Evolutionary conservation across 2,329 filamentous ascomycete genomes (phyloP), one percentile per base, ranked within the genome.

Genomic region (Claviceps digitariae): DNA sequence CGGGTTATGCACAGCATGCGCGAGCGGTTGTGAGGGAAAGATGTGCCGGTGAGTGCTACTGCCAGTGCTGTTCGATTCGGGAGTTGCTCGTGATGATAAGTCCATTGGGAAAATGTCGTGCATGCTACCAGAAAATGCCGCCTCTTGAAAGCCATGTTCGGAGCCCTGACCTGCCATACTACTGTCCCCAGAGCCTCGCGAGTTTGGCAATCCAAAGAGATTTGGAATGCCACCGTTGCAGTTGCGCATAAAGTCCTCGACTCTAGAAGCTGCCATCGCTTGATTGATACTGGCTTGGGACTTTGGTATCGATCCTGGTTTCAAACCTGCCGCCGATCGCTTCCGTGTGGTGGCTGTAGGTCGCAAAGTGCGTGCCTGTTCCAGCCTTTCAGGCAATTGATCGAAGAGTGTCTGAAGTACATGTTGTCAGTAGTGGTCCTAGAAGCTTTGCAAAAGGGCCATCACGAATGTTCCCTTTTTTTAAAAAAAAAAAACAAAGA

Each of bases 381-480:
- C 84, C 36, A 94, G 72, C 54, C 78, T 78, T 50, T 86, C 83
- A 1, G 90, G 89, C 1, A 97, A 70, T 63, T 90, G 82, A 56
- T 93, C 87, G 65, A 97, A 96, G 8, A 96, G 76, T 49, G 76
- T 76, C 87, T 93, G 34, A 48, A 41, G 46, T 52, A 34, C 40
- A 20, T 10, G 8, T 31, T 31, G 45, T 60, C 40, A 61, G 43
- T 54, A 38, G 21, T 23, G 17, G 8, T 13, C 25, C 34, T 49
- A 2, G 23, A 41, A 6, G 10, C 7, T 50, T 27, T 41, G 9
- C 17, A 38, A n/a, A n/a, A 8, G 36, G 10, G n/a, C 25, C 45
- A n/a, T 34, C 27, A 48, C 20, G 4, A 8, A 29, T 9, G 5
- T 17, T 10, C 6, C n/a, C n/a, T n/a, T 38, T n/a, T 17, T 38